These are phyloP conservation scores for Phytophthora foliorum DNA, from an alignment of 352 stramenopile species.

Conservation along the genomic window DNA sequence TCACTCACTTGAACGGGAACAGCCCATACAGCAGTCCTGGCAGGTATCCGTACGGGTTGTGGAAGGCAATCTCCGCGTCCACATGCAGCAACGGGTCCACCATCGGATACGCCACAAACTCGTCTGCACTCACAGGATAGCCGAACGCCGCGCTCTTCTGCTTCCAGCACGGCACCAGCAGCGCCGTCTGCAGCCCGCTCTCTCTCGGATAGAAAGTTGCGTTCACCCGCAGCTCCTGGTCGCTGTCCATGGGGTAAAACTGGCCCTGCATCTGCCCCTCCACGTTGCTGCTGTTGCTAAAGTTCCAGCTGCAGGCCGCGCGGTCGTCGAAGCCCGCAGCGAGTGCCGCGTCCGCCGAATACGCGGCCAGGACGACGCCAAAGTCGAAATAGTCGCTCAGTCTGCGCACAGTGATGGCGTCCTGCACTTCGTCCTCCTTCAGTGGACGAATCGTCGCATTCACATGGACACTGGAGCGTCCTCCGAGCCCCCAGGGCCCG, in stretches of 20 bases:
- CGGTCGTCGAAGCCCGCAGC: slow-evolving; percentile 62
- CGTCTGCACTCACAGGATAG: slow-evolving; percentile 76
- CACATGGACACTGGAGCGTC: slow-evolving; percentile 58
- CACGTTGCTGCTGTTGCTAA: slow-evolving; percentile 53
- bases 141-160: slow-evolving; percentile 84
- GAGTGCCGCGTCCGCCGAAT: slow-evolving; percentile 53
- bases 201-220: slow-evolving; percentile 60
- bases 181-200: slow-evolving; percentile 70
- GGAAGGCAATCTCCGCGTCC: slow-evolving; percentile 72
- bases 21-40: slow-evolving; percentile 83
- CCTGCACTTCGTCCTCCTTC: slow-evolving; percentile 59
- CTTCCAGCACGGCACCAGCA: slow-evolving; percentile 85
- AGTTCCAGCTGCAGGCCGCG: slow-evolving; percentile 70
- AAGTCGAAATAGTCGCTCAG: slow-evolving; percentile 88
- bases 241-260: slow-evolving; percentile 62
- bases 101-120: slow-evolving; percentile 82
- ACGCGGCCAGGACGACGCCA: slow-evolving; percentile 70
- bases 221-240: slow-evolving; percentile 49
- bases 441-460: slow-evolving; percentile 62
- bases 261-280: slow-evolving; percentile 60
- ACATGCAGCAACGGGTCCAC: slow-evolving; percentile 72
- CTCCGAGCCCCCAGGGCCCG: slow-evolving; percentile 58
- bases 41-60: slow-evolving; percentile 87
- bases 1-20: slow-evolving; percentile 85
- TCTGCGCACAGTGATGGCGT: slow-evolving; percentile 75